Evolutionary conservation across 805 yeast species (phyloP).

Genomic region (Wickerhamiella dianesei): DNA sequence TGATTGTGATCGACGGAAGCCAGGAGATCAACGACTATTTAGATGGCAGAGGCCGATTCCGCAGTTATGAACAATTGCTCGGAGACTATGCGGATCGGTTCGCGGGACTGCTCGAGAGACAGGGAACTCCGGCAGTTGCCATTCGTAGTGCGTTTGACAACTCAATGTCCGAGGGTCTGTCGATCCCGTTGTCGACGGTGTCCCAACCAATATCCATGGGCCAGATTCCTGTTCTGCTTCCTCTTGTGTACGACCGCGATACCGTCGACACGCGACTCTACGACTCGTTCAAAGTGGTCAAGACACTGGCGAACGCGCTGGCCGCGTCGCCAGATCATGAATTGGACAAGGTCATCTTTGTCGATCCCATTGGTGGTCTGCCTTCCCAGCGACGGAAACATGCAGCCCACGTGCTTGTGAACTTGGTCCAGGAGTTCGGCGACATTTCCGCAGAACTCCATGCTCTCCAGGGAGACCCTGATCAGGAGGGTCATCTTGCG

Average conservation of each 20-base stretch:
- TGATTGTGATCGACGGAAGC: slow-evolving; percentile 44
- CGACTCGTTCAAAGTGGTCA: slow-evolving; percentile 31
- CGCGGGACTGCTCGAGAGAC: neutral
- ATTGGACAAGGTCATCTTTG: slow-evolving; percentile 67
- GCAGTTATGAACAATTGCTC: slow-evolving; percentile 10
- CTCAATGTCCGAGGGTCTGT: slow-evolving; percentile 16
- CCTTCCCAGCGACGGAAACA: slow-evolving; percentile 74
- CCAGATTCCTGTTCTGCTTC: slow-evolving; percentile 40
- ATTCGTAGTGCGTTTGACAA: slow-evolving; percentile 30
- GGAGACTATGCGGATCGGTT: slow-evolving; percentile 2
- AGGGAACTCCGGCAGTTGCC: slow-evolving; percentile 18
- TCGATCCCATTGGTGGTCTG: slow-evolving; percentile 80
- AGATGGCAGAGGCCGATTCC: slow-evolving; percentile 6
- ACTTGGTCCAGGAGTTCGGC: slow-evolving; percentile 66
- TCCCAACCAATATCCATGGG: slow-evolving; percentile 33
- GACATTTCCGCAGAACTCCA: slow-evolving; percentile 49
- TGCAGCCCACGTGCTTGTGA: slow-evolving; percentile 70
- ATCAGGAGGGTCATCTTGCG: slow-evolving; percentile 33
- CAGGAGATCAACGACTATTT: slow-evolving; percentile 19
- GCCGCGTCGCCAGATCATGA: slow-evolving; percentile 20
- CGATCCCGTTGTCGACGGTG: slow-evolving; percentile 27
- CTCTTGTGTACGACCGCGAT: slow-evolving; percentile 50
- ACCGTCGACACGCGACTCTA: slow-evolving; percentile 30
- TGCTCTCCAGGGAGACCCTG: slow-evolving; percentile 26
- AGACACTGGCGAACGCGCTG: slow-evolving; percentile 29